phyloP scores from a whole-genome alignment of 108 stramenopile genomes.

The Cafeteria roenbergensis region DNA sequence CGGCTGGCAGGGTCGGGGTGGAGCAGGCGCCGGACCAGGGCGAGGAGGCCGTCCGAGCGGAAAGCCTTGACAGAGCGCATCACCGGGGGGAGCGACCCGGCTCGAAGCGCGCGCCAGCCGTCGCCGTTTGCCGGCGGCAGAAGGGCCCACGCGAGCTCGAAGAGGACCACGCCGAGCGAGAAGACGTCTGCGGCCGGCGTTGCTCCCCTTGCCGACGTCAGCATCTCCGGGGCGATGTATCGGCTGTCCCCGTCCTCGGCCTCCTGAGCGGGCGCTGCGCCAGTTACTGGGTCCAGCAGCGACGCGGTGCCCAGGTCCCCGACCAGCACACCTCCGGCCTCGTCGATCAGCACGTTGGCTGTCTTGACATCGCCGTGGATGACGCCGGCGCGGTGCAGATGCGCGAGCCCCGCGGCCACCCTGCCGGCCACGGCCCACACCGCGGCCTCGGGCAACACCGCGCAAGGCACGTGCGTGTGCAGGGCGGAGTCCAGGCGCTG shows the following conservation, averaged over 20 bases:
- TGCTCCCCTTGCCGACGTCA: not conserved
- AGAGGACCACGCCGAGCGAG: slow-evolving; percentile 3
- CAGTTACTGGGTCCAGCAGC: no score
- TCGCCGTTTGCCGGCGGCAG: not conserved
- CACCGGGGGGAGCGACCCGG: not conserved
- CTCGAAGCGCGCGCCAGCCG: not conserved
- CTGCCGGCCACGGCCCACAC: no score
- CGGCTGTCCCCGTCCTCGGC: not conserved
- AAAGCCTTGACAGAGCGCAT: not conserved
- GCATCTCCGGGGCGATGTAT: not conserved
- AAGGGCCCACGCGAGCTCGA: not conserved
- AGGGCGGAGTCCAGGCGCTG: no score
- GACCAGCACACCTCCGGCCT: no score
- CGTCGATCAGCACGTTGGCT: not conserved
- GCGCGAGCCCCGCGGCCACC: no score
- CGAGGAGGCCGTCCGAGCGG: not conserved
- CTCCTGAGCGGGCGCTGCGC: no score
- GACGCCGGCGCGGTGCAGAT: not conserved
- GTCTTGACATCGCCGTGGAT: no score
- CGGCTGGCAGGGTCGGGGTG: not conserved
- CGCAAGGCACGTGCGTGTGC: no score
- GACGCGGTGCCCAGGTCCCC: no score
- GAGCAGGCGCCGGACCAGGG: not conserved
- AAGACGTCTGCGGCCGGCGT: not conserved
- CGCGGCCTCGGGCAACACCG: no score